Evolutionary conservation across 306 rosid genomes (phyloP).

Genomic region (Cyamopsis tetragonoloba): DNA sequence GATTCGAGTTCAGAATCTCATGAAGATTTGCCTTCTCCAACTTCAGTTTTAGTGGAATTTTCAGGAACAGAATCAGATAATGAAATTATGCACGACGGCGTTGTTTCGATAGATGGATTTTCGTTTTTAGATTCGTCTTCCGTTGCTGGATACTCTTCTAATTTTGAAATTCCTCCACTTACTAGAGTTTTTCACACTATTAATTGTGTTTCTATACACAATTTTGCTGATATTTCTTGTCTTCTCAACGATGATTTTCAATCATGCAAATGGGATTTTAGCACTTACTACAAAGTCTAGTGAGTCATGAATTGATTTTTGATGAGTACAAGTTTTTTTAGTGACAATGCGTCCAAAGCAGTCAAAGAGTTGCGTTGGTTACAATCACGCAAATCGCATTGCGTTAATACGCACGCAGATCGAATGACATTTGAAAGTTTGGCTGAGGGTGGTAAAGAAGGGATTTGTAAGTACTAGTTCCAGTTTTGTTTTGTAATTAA

Average conservation of each 20-base stretch:
- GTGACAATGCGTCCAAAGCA: no score
- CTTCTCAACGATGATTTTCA: constrained; percentile 43
- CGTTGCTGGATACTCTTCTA: background rate
- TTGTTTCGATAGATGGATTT: background rate
- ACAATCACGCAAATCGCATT: no score
- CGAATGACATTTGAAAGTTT: no score
- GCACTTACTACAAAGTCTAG: constrained; percentile 46
- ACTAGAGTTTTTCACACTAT: no score
- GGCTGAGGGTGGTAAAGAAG: background rate
- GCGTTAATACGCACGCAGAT: no score
- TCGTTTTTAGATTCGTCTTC: background rate
- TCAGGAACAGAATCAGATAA: background rate
- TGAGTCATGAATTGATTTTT: background rate
- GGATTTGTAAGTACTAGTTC: background rate
- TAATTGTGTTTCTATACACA: background rate
- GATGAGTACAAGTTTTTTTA: no score
- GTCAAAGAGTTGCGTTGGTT: no score
- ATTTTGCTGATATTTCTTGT: constrained; percentile 31
- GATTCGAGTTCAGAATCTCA: constrained; percentile 8
- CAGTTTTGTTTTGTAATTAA: no score
- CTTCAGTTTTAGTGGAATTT: constrained; percentile 1
- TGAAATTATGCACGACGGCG: background rate
- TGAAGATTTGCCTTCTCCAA: constrained; percentile 19
- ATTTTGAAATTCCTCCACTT: constrained; percentile 28
- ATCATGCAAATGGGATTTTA: constrained; percentile 70